Conservation (phyloP, 176 grass and related monocot species). For the Cocos nucifera region DNA sequence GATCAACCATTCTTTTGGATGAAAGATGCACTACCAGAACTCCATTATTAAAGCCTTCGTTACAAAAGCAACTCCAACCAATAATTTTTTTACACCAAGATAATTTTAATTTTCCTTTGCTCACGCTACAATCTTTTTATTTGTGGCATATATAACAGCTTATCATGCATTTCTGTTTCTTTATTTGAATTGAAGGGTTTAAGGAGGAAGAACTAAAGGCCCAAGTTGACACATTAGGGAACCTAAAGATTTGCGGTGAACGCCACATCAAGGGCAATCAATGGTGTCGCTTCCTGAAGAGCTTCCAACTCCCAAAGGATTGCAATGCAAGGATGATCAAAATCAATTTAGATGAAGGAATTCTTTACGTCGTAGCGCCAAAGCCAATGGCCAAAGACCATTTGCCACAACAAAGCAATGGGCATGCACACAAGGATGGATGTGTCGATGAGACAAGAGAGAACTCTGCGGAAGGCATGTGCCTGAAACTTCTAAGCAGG, state of each 20-base stretch:
- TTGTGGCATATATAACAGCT: background rate
- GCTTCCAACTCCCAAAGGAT: slow-evolving; percentile 31
- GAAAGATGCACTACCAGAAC: no score
- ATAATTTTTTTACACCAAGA: no score
- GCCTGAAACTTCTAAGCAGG: no score
- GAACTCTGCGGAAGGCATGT: no score
- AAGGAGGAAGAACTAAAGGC: slow-evolving; percentile 62
- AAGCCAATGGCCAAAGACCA: background rate
- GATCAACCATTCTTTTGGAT: no score
- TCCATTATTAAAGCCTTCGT: no score
- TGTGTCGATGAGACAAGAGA: background rate
- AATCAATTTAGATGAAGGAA: slow-evolving; percentile 40
- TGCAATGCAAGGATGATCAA: slow-evolving; percentile 25
- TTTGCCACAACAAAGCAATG: slow-evolving; percentile 3
- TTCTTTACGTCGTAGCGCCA: slow-evolving; percentile 45
- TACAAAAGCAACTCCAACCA: no score
- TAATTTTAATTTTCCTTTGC: no score
- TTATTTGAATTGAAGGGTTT: slow-evolving; percentile 32
- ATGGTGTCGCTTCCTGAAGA: slow-evolving; percentile 41
- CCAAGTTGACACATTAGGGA: slow-evolving; percentile 26
- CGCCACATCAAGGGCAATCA: slow-evolving; percentile 16
- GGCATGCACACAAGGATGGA: background rate
- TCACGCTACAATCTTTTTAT: no score
- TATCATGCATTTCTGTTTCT: no score
- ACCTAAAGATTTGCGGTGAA: slow-evolving; percentile 49